Evolutionary conservation across 1,284 basidiomycete species (phyloP).

Genomic region (Naganishia liquefaciens): DNA sequence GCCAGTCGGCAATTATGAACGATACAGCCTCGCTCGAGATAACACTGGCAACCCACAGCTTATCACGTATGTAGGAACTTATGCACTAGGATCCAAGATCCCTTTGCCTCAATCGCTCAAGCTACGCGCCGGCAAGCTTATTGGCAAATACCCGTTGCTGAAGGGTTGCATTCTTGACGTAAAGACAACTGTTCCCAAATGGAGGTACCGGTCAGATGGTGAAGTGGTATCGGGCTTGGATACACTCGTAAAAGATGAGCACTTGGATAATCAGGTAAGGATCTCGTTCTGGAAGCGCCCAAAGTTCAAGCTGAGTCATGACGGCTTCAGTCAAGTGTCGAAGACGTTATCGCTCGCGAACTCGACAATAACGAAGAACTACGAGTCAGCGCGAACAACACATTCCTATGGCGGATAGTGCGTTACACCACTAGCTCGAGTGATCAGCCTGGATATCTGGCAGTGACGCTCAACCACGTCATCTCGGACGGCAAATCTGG

Average conservation of each 20-base stretch:
- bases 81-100: constrained; percentile 11
- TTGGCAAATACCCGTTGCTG: constrained; percentile 4
- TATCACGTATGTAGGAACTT: constrained; percentile 37
- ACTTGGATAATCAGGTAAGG: not conserved
- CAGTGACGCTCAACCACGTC: constrained; percentile 23
- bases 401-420: constrained; percentile 2
- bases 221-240: not conserved
- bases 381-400: not conserved
- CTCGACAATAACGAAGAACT: not conserved
- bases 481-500: constrained; percentile 24
- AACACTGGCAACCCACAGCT: constrained; percentile 38
- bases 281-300: not conserved
- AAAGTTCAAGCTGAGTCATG: too few relatives aligned
- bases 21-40: constrained; percentile 40
- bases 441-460: not conserved
- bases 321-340: not conserved
- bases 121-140: not conserved
- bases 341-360: not conserved
- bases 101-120: not conserved
- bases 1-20: constrained; percentile 36
- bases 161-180: constrained; percentile 12
- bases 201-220: constrained; percentile 4
- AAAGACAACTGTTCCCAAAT: constrained; percentile 15
- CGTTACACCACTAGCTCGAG: not conserved
- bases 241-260: not conserved